Evolutionary conservation across 1,284 basidiomycete genomes (phyloP).

Genomic region (Pterula multifida): DNA sequence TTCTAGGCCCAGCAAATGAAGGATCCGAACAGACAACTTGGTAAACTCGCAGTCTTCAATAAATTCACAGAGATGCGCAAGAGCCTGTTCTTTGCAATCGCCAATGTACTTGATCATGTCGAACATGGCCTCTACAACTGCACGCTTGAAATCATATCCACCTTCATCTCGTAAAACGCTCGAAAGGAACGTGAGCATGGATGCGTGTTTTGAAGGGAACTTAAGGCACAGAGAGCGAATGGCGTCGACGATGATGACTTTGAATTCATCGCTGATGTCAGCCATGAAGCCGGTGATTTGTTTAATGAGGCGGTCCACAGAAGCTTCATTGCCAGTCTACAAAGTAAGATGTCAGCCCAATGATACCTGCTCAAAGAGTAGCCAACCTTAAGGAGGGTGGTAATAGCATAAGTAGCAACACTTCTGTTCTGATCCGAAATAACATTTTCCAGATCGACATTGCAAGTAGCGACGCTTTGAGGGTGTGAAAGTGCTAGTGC

Average conservation of each 20-base stretch:
- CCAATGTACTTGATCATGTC: constrained; percentile 99
- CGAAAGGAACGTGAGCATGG: constrained; percentile 91
- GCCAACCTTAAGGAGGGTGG: constrained; percentile 85
- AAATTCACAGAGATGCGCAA: constrained; percentile 99
- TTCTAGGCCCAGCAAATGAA: constrained; percentile 91
- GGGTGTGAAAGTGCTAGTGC: constrained; percentile 79
- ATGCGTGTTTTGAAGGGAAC: constrained; percentile 93
- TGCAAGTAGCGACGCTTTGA: constrained; percentile 82
- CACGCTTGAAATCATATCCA: constrained; percentile 98
- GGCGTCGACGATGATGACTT: constrained; percentile 98
- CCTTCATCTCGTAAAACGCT: constrained; percentile 94
- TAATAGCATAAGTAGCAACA: constrained; percentile 98
- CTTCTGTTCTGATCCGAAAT: constrained; percentile 95
- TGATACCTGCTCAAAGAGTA: not conserved
- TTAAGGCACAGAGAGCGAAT: constrained; percentile 98
- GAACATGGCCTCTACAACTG: constrained; percentile 98
- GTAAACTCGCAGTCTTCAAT: constrained; percentile 99
- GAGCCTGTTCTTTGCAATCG: constrained; percentile 92
- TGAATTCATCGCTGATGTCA: constrained; percentile 99
- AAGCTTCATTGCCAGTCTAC: constrained; percentile 95
- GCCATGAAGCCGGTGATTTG: constrained; percentile 99
- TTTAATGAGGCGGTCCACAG: constrained; percentile 98
- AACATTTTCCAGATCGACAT: constrained; percentile 94
- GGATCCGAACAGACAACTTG: constrained; percentile 93
- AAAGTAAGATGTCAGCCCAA: constrained; percentile 7